Conservation (phyloP, 2,329 filamentous ascomycete species). For the Talaromyces atroroseus region DNA sequence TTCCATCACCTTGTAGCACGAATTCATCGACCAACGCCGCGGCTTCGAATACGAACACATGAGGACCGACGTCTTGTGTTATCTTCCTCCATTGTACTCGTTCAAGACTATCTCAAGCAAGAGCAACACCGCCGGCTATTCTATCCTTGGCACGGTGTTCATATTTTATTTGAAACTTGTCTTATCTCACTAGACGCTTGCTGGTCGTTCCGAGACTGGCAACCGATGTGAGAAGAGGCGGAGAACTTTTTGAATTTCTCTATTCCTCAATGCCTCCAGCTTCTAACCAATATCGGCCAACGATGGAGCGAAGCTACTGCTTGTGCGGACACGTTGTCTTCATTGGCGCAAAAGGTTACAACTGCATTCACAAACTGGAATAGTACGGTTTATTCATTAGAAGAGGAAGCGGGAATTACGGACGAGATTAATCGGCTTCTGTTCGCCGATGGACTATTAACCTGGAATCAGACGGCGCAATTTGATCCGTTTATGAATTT, state of each 20-base stretch:
- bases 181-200: slow-evolving; percentile 5
- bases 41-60: background rate
- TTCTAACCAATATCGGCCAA: background rate
- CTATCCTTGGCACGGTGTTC: slow-evolving; percentile 11
- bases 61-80: slow-evolving; percentile 3
- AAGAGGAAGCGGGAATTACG: too few relatives aligned
- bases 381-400: too few relatives aligned
- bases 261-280: background rate
- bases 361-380: too few relatives aligned
- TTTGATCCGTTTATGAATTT: too few relatives aligned
- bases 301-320: background rate
- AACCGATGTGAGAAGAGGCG: background rate
- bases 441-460: too few relatives aligned
- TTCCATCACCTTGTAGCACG: slow-evolving; percentile 13
- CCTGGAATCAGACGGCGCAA: too few relatives aligned
- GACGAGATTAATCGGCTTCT: too few relatives aligned
- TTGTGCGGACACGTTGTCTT: too few relatives aligned
- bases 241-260: background rate
- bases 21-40: slow-evolving; percentile 1
- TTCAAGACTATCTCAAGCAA: slow-evolving; percentile 6
- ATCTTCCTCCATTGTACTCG: background rate
- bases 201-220: background rate
- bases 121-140: background rate
- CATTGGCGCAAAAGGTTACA: too few relatives aligned
- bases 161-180: slow-evolving; percentile 10